These are phyloP conservation scores for Metarhizium anisopliae DNA, from an alignment of 2,329 filamentous ascomycete species.

Conservation along the genomic window DNA sequence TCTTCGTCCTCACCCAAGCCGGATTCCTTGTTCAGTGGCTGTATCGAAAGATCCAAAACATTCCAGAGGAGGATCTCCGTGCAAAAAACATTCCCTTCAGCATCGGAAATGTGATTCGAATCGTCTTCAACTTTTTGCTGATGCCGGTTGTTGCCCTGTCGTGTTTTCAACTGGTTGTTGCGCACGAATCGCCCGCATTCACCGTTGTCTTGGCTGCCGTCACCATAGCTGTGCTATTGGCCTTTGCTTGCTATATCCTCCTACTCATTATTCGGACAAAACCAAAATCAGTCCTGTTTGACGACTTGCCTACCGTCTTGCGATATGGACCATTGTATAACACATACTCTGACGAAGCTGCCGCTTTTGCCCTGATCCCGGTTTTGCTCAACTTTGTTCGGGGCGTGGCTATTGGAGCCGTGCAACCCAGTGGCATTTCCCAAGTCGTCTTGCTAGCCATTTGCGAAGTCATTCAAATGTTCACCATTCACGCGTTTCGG, in stretches of 20 bases:
- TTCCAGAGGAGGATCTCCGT: conserved; percentile 76
- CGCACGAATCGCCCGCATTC: conserved; percentile 55
- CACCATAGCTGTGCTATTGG: conserved; percentile 62
- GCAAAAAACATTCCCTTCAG: conserved; percentile 89
- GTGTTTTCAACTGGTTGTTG: conserved; percentile 82
- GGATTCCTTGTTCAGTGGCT: conserved; percentile 72
- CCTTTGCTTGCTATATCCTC: conserved; percentile 70
- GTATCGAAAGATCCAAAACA: conserved; percentile 60
- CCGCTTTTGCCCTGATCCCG: conserved; percentile 81
- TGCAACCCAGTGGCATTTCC: conserved; percentile 86
- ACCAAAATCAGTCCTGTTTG: conserved; percentile 81
- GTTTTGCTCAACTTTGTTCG: conserved; percentile 77
- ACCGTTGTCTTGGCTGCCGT: conserved; percentile 68
- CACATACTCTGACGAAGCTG: conserved; percentile 89
- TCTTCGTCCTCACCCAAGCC: conserved; percentile 62
- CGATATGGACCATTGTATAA: conserved; percentile 93
- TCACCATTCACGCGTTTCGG: conserved; percentile 81
- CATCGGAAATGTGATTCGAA: conserved; percentile 67
- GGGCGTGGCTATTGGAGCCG: conserved; percentile 82
- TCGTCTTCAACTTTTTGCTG: conserved; percentile 89
- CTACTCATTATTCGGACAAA: conserved; percentile 71
- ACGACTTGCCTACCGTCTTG: conserved; percentile 82
- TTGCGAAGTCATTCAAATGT: conserved; percentile 82
- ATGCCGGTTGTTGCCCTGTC: conserved; percentile 80
- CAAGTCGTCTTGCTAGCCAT: conserved; percentile 89